Evolutionary conservation across 257 asterid species (phyloP), one percentile per base, ranked within the genome.

Genomic region (Nicotiana attenuata): DNA sequence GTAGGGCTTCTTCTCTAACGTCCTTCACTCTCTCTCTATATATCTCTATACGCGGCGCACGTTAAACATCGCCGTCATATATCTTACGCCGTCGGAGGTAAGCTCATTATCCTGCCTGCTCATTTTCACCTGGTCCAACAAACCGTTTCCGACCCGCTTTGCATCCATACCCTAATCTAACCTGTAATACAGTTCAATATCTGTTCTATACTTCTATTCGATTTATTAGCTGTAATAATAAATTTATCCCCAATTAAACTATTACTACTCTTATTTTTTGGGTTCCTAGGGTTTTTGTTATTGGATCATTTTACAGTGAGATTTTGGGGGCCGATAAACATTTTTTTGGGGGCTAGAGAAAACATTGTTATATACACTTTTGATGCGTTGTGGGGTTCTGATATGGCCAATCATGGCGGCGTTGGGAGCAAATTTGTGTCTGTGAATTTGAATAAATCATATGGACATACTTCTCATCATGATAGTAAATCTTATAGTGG

Each of bases 371-470:
- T 83, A 82, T 87, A 81, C 87, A 90, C 87, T 87, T 91, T 93
- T 93, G 93, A 92, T 93, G 97, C 97, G 87, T 85, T 88, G 83
- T 82, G 85, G 86, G 84, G 90, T 78, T 85, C 76, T 90, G 93
- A 84, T 87, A 93, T 92, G 97, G 96, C 97, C 91, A 94, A 92
- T 90, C 91, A 92, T 84, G 96, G 97, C 78, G 88, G 88, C 50
- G 78, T 78, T 35, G 90, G 91, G 24, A 76, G 97, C 65, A 96
- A 94, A 91, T 96, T 90, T 87, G 92, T 86, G 16, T 93, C 98
- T 5, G 93, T 91, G 84, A 95, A 95, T 87, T 90, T 93, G 84
- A 92, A 92, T 85, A 94, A 93, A 90, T 92, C 97, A 5, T 96
- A 92, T 85, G 99, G 97, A 60, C 97, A 91, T 85, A 89, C 91